Conservation (phyloP, 75 land plant genomes). For the Ceratopteris richardii region DNA sequence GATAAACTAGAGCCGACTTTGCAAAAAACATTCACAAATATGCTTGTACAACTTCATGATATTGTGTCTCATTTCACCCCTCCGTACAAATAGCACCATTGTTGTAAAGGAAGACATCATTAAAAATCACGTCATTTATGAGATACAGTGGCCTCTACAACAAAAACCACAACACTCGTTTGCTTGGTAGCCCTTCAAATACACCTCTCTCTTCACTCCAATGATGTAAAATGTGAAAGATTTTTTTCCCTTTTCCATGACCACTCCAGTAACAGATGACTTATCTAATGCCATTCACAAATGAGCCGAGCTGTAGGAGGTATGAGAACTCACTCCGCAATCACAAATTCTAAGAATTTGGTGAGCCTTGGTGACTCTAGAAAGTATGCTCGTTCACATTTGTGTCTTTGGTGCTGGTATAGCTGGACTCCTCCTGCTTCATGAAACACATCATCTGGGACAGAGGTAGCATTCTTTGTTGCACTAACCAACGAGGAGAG, state of each 20-base stretch:
- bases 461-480: conserved; percentile 74
- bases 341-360: conserved; percentile 76
- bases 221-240: conserved; percentile 86
- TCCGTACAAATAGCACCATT: too few relatives aligned
- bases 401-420: conserved; percentile 72
- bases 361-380: conserved; percentile 67
- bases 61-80: too few relatives aligned
- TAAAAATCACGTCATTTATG: too few relatives aligned
- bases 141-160: conserved; percentile 45
- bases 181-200: conserved; percentile 62
- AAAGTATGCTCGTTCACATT: conserved; percentile 81
- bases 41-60: too few relatives aligned
- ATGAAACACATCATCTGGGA: conserved; percentile 93
- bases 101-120: too few relatives aligned
- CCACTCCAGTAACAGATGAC: conserved; percentile 84
- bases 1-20: too few relatives aligned
- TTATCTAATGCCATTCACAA: conserved; percentile 78
- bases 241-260: conserved; percentile 45
- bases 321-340: conserved; percentile 56
- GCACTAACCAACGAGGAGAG: conserved; percentile 37
- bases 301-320: conserved; percentile 80
- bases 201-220: conserved; percentile 69
- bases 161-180: conserved; percentile 38
- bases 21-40: too few relatives aligned
- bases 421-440: conserved; percentile 85